Base-by-base conservation (phyloP, 192 early-diverging fungal species). In the Backusella macrospora region DNA sequence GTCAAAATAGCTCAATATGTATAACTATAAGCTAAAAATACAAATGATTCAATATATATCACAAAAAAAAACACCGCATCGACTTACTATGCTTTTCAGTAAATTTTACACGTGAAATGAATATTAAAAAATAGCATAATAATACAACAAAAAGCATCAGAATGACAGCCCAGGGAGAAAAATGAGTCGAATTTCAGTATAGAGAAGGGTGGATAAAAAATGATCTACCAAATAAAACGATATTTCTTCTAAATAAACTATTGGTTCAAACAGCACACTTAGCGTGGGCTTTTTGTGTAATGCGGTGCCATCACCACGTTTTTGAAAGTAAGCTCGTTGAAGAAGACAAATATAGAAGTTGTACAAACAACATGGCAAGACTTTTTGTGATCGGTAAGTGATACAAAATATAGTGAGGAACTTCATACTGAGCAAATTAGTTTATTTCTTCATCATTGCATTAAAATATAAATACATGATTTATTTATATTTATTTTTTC, bases 321-420 rank as follows among this genome's bases (percentile, higher is more conserved):
- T 65, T 65, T 39, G 38, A 65, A 65, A 15, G 14, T 34, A 15
- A 6, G 7, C 63, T 65, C 63, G 63, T 65, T 65, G 34, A 38
- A 65, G 16, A 38, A 38, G 12, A 65, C 26, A 38, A 65, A 65
- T 39, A 38, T n/a, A 38, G 38, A 10, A 65, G 38, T 65, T 34
- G 6, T 26, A 65, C 38, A 6, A 39, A 13, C 52, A 65, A 65
- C 63, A 65, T 65, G 63, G n/a, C 63, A 65, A 65, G 63, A 6
- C 37, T 65, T 39, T 65, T 65, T 65, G 63, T 65, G 38, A 39
- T 65, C 26, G 26, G 34, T 39, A 38, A 10, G 38, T 38, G 15
- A 13, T 38, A 65, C 63, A 38, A n/a, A 15, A 65, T 34, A 65
- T n/a, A 59, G 26, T 16, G 38, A 38, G 16, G 38, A 65, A 65